Evolutionary conservation across 306 rosid species (phyloP), one percentile per base, ranked within the genome.

Genomic region (Quercus gilva): DNA sequence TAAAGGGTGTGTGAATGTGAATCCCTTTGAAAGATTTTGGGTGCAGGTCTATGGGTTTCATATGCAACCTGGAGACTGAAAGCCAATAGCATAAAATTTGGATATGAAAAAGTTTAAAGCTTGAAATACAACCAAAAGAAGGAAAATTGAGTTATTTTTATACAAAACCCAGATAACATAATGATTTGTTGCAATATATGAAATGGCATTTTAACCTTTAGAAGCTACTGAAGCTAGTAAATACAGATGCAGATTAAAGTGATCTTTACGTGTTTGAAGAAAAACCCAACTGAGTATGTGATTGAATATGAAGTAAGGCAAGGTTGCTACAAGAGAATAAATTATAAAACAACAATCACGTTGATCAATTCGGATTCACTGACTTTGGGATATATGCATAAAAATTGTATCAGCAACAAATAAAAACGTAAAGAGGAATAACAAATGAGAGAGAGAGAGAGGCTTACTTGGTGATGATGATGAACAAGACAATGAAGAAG

Each of bases 41-140:
- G 64, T 69, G 84, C 75, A 69, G 43, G 45, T 12, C 82, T 28
- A 56, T 64, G 77, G 81, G 75, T 69, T 85, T 88, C 72, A 84
- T 55, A 10, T 78, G 87, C 61, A 80, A 57, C 79, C 85, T 85
- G 61, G 87, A 86, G 85, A 64, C 94, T 91, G 87, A 79, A 75
- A 69, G 29, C 69, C 56, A 75, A 82, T 1, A 8, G 20, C 23
- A 28, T 4, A 79, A 55, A 59, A 21, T 80, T 33, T 71, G 20
- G 69, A 68, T 29, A 43, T 25, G 41, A 69, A 3, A 49, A 49
- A 12, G 71, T 52, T 18, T 2, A 13, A 25, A 33, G n/a, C n/a
- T 15, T 43, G 9, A 23, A 20, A 74, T 26, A 10, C 52, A 31
- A 73, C 15, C 25, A 53, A 15, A 14, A 55, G 33, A 68, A 56